Percentiles rank a stretch among this genome's conserved stretches.
Evolutionary conservation across 768 basidiomycete genomes (phyloP).

Genomic region (Mycena pura): DNA sequence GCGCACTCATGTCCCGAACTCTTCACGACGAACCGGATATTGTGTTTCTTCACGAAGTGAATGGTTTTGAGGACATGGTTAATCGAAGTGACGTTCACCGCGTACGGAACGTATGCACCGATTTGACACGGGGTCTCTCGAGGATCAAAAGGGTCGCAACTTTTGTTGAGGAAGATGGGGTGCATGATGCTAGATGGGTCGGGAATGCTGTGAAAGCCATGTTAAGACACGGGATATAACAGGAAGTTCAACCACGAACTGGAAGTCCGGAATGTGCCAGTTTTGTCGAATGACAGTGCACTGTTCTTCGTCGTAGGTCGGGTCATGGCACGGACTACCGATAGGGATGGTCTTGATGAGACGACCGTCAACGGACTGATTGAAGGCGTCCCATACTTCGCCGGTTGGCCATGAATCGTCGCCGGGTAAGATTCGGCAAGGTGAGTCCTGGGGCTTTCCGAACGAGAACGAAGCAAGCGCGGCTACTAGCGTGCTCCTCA

Average conservation of each 20-base stretch:
- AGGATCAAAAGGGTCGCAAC: constrained; percentile 30
- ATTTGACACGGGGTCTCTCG: constrained; percentile 19
- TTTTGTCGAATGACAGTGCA: background rate
- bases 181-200: constrained; percentile 26
- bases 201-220: background rate
- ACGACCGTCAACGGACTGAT: no score
- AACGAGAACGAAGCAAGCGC: no score
- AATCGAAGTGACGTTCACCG: constrained; percentile 7
- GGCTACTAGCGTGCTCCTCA: background rate
- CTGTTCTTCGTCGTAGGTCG: no score
- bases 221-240: no score
- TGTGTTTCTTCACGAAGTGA: constrained; percentile 24
- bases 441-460: no score
- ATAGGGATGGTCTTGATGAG: no score
- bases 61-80: constrained; percentile 13
- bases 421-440: background rate
- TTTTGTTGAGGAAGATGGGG: constrained; percentile 27
- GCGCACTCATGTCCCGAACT: constrained; percentile 28
- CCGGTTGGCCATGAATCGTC: background rate
- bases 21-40: constrained; percentile 27
- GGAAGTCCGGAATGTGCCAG: background rate
- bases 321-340: no score
- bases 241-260: background rate
- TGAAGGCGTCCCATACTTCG: no score
- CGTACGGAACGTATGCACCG: constrained; percentile 29